Conservation (phyloP, 2,329 filamentous ascomycete genomes). For the Zasmidium angulare region DNA sequence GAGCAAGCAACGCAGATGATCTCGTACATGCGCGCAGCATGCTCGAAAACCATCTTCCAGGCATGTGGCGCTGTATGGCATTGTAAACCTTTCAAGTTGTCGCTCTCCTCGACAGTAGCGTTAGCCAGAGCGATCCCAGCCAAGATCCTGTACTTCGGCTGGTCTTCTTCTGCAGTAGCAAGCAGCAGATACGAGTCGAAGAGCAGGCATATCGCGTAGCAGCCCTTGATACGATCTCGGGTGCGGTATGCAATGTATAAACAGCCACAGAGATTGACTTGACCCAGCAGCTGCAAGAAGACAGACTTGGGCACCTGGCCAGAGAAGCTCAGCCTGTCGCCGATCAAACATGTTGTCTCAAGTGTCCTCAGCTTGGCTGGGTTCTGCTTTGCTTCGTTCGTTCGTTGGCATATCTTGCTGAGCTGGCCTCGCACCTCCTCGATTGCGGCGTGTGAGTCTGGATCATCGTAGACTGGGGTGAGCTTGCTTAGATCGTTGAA, state of each 20-base stretch:
- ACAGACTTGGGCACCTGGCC: conserved; percentile 60
- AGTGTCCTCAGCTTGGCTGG: conserved; percentile 67
- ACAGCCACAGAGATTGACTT: conserved; percentile 77
- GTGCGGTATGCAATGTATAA: conserved; percentile 82
- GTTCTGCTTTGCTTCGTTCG: conserved; percentile 83
- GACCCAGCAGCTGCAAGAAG: conserved; percentile 73
- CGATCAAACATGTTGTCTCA: conserved; percentile 80
- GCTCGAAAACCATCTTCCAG: conserved; percentile 88
- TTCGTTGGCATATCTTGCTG: conserved; percentile 71
- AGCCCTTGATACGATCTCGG: conserved; percentile 65
- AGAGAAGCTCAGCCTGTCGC: conserved; percentile 75
- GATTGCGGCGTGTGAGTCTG: conserved; percentile 76
- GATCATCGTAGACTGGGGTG: conserved; percentile 83
- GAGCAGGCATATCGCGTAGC: conserved; percentile 82
- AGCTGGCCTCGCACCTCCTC: conserved; percentile 70
- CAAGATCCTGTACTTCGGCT: conserved; percentile 69
- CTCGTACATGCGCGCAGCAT: conserved; percentile 74
- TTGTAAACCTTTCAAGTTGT: conserved; percentile 78
- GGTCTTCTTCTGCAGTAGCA: conserved; percentile 64
- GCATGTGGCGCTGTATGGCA: conserved; percentile 84
- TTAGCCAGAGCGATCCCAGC: conserved; percentile 70
- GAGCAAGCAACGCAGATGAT: conserved; percentile 85
- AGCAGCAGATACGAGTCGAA: conserved; percentile 79
- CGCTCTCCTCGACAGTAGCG: conserved; percentile 66
- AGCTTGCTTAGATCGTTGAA: conserved; percentile 80